Percentiles rank a stretch among this genome's conserved stretches.
Conservation (phyloP, 352 stramenopile species). For the Globisporangium abappressorium region DNA sequence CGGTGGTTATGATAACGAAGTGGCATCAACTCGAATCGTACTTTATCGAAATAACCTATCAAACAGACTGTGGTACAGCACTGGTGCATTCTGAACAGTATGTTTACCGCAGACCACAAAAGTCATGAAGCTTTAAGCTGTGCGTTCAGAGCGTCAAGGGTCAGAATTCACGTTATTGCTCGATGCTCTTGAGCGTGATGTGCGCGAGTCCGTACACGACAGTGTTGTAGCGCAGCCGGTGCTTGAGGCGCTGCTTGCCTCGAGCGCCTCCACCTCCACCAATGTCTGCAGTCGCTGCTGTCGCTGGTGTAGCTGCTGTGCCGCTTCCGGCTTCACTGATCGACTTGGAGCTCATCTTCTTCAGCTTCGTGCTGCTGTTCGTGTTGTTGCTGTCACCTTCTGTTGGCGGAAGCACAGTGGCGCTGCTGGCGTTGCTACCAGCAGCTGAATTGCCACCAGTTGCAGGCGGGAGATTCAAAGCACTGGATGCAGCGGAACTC, state of each 20-base stretch:
- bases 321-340: neutral
- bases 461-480: slow-evolving; percentile 3
- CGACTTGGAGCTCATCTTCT: neutral
- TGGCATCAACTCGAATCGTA: slow-evolving; percentile 2
- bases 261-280: neutral
- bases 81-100: neutral
- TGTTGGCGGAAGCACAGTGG: neutral
- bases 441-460: neutral
- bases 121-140: neutral
- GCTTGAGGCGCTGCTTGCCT: slow-evolving; percentile 52
- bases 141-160: neutral
- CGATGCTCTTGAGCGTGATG: slow-evolving; percentile 39
- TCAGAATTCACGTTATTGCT: slow-evolving; percentile 14
- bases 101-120: neutral
- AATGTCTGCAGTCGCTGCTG: neutral
- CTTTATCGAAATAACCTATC: neutral
- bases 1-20: neutral
- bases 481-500: slow-evolving; percentile 7
- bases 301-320: neutral
- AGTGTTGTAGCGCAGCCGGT: slow-evolving; percentile 66
- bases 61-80: neutral
- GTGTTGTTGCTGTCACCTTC: neutral
- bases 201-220: slow-evolving; percentile 68
- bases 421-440: slow-evolving; percentile 14
- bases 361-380: slow-evolving; percentile 11